A percentile compares a stretch with the other conserved stretches of the same genome.
Conservation (phyloP, 2,329 filamentous ascomycete species). For the Pseudovirgaria hyperparasitica region DNA sequence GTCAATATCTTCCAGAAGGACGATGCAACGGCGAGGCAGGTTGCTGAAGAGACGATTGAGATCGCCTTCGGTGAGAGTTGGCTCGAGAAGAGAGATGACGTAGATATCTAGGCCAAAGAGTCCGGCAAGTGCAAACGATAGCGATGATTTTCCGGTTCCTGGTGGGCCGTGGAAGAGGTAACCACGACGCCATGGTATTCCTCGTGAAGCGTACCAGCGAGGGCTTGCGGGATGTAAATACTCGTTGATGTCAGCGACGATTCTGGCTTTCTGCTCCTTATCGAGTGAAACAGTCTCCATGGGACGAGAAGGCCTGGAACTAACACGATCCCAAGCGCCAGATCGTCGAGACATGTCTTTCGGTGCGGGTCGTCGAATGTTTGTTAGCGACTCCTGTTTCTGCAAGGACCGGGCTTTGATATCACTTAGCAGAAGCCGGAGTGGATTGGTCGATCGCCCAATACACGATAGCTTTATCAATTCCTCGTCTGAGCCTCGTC, state of each 20-base stretch:
- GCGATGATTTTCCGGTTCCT: conserved; percentile 59
- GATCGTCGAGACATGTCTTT: conserved; percentile 22
- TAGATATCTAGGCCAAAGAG: conserved; percentile 35
- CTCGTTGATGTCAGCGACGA: conserved; percentile 63
- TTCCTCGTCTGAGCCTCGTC: conserved; percentile 23
- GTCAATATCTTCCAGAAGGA: conserved; percentile 36
- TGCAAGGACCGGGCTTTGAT: conserved; percentile 32
- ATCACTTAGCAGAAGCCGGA: conserved; percentile 33
- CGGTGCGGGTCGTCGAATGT: conserved; percentile 32
- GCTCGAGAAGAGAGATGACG: conserved; percentile 44
- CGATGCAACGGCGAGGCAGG: conserved; percentile 32
- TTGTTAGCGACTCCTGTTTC: conserved; percentile 30
- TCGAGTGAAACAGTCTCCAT: conserved; percentile 69
- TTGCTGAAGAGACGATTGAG: conserved; percentile 30
- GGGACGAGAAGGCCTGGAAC: conserved; percentile 50
- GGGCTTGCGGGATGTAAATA: conserved; percentile 60
- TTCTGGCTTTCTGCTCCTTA: conserved; percentile 47
- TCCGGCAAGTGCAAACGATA: conserved; percentile 27
- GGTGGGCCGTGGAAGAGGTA: conserved; percentile 74
- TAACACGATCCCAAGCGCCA: conserved; percentile 28
- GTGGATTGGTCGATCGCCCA: conserved; percentile 34
- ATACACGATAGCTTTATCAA: conserved; percentile 33
- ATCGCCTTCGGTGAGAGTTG: conserved; percentile 59
- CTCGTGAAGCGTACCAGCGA: conserved; percentile 72
- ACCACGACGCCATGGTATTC: conserved; percentile 74